A percentile compares a stretch with the other conserved stretches of the same genome.
These are phyloP conservation scores for Irpex lacteus DNA, from an alignment of 1,284 basidiomycete species.

Conservation along the genomic window DNA sequence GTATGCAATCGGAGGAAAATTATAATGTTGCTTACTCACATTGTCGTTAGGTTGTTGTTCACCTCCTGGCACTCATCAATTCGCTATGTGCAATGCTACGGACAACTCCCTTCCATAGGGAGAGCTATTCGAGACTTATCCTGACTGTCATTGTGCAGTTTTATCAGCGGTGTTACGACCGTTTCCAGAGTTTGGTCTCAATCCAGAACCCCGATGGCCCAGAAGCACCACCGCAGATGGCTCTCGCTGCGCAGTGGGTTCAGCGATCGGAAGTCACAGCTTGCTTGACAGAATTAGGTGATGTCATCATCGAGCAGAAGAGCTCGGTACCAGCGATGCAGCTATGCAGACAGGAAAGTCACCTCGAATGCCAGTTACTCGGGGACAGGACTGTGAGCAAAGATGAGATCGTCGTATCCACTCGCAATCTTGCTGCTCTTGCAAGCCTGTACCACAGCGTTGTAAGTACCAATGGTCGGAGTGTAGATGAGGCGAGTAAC, in stretches of 20 bases:
- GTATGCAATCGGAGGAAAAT: constrained; percentile 35
- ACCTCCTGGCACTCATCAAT: constrained; percentile 89
- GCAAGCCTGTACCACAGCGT: constrained; percentile 85
- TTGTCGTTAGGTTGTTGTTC: constrained; percentile 63
- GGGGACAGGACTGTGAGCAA: constrained; percentile 50
- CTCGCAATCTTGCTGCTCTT: constrained; percentile 74
- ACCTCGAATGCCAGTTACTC: constrained; percentile 70
- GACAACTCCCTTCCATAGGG: constrained; percentile 93
- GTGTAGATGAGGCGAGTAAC: neutral
- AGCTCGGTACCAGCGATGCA: constrained; percentile 42
- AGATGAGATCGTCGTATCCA: constrained; percentile 74
- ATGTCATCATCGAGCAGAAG: constrained; percentile 35
- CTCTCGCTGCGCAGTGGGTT: constrained; percentile 84
- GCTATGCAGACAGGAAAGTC: constrained; percentile 72
- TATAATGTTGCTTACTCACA: neutral
- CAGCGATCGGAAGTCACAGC: constrained; percentile 77
- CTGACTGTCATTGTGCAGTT: constrained; percentile 96
- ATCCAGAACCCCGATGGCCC: constrained; percentile 33
- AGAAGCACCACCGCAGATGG: constrained; percentile 43
- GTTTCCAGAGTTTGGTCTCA: constrained; percentile 77
- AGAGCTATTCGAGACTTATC: constrained; percentile 92
- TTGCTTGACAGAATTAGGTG: constrained; percentile 64
- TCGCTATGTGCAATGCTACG: constrained; percentile 91
- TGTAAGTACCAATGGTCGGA: constrained; percentile 49
- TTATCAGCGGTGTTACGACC: constrained; percentile 90